These are phyloP conservation scores for Daldinia sp. DNA, from an alignment of 2,329 filamentous ascomycete species.

Conservation along the genomic window DNA sequence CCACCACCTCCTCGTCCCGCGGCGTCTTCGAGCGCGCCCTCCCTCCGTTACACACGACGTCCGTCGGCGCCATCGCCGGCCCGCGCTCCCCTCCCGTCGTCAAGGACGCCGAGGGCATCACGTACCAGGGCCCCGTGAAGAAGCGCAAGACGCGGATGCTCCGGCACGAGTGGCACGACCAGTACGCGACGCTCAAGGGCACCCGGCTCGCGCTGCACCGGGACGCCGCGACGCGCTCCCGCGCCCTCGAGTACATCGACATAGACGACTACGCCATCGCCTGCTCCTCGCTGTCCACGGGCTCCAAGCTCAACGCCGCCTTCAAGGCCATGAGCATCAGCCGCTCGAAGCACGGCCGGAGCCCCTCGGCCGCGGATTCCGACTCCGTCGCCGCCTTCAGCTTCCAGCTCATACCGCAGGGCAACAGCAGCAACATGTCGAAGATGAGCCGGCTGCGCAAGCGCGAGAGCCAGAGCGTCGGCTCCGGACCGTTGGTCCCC, in stretches of 20 bases:
- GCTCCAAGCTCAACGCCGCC: slow-evolving; percentile 85
- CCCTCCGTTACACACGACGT: slow-evolving; percentile 25
- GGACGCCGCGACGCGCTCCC: slow-evolving; percentile 62
- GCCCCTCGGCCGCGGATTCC: slow-evolving; percentile 51
- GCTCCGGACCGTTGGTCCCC: slow-evolving; percentile 50
- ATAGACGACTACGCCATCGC: slow-evolving; percentile 90
- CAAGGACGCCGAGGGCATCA: slow-evolving; percentile 64
- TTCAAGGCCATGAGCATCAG: slow-evolving; percentile 82
- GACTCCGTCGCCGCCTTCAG: slow-evolving; percentile 76
- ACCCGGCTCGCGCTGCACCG: slow-evolving; percentile 82
- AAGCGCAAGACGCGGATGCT: slow-evolving; percentile 91
- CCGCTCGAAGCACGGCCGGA: slow-evolving; percentile 55
- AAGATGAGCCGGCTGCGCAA: slow-evolving; percentile 59
- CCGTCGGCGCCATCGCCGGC: slow-evolving; percentile 1
- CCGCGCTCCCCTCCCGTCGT: slow-evolving; percentile 38
- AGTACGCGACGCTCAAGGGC: slow-evolving; percentile 87
- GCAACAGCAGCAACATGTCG: slow-evolving; percentile 57
- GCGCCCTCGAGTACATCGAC: slow-evolving; percentile 82
- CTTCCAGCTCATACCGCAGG: slow-evolving; percentile 86
- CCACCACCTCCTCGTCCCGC: slow-evolving; percentile 48
- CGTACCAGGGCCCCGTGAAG: slow-evolving; percentile 90
- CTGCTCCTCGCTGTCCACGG: slow-evolving; percentile 80
- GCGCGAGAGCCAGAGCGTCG: slow-evolving; percentile 61
- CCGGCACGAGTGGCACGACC: slow-evolving; percentile 92
- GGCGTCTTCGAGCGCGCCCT: slow-evolving; percentile 58